A percentile compares a stretch with the other conserved stretches of the same genome.
These are phyloP conservation scores for Penicillium expansum DNA, from an alignment of 2,329 filamentous ascomycete species.

Conservation along the genomic window DNA sequence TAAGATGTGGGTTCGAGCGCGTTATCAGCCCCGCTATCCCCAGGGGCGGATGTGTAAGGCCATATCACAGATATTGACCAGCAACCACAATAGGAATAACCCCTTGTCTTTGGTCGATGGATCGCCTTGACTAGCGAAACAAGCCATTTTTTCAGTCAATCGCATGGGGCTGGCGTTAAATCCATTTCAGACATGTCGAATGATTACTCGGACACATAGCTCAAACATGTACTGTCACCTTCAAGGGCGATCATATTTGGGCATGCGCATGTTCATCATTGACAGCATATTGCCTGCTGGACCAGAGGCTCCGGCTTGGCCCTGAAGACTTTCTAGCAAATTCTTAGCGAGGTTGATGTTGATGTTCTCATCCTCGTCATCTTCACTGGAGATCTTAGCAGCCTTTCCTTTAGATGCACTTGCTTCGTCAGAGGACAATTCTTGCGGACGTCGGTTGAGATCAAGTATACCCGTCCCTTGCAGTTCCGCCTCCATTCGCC, in stretches of 20 bases:
- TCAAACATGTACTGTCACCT: not conserved
- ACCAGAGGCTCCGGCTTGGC: conserved; percentile 79
- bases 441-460: conserved; percentile 30
- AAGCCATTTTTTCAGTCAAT: not conserved
- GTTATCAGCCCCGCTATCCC: not conserved
- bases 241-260: conserved; percentile 63
- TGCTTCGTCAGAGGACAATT: conserved; percentile 15
- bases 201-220: not conserved
- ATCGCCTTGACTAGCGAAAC: not conserved
- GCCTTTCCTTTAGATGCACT: conserved; percentile 32
- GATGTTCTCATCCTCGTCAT: conserved; percentile 62
- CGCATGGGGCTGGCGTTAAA: not conserved
- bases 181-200: not conserved
- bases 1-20: not conserved
- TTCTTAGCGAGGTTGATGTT: conserved; percentile 89
- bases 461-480: conserved; percentile 46
- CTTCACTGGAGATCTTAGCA: conserved; percentile 16
- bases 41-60: not conserved
- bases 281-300: conserved; percentile 84
- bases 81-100: not conserved
- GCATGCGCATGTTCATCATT: conserved; percentile 78
- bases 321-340: conserved; percentile 86
- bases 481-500: conserved; percentile 50
- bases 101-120: not conserved
- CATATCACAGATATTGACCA: not conserved